Conservation (phyloP, 1,139 yeast genomes). For the Yamadazyma taylorii region DNA sequence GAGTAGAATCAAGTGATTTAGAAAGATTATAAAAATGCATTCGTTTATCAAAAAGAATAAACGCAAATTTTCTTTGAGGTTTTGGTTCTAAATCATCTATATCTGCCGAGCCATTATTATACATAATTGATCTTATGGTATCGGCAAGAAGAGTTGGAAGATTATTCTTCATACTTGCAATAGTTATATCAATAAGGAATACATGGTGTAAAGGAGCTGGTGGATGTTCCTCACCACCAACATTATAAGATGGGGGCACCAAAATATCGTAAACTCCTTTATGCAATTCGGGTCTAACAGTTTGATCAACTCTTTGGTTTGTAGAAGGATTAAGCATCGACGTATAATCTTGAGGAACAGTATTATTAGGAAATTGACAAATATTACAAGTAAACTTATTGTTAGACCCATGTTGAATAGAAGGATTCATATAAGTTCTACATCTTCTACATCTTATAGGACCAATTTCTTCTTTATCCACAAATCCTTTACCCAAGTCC, state of each 20-base stretch:
- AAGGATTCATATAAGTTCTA: slow-evolving; percentile 85
- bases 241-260: slow-evolving; percentile 74
- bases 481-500: slow-evolving; percentile 25
- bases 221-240: slow-evolving; percentile 30
- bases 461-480: slow-evolving; percentile 41
- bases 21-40: slow-evolving; percentile 75
- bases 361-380: slow-evolving; percentile 73
- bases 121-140: slow-evolving; percentile 64
- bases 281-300: slow-evolving; percentile 70
- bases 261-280: slow-evolving; percentile 83
- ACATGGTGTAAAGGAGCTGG: slow-evolving; percentile 61
- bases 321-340: slow-evolving; percentile 55
- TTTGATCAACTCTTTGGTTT: slow-evolving; percentile 63
- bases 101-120: slow-evolving; percentile 21
- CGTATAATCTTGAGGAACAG: slow-evolving; percentile 65
- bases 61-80: slow-evolving; percentile 49
- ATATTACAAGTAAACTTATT: slow-evolving; percentile 79
- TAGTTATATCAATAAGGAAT: slow-evolving; percentile 74
- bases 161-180: slow-evolving; percentile 60
- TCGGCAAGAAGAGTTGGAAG: slow-evolving; percentile 70
- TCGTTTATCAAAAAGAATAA: slow-evolving; percentile 74
- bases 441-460: slow-evolving; percentile 93
- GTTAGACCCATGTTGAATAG: slow-evolving; percentile 68
- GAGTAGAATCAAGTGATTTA: slow-evolving; percentile 56
- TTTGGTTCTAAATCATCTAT: slow-evolving; percentile 15